These are phyloP conservation scores for Linnemannia hyalina DNA, from an alignment of 192 early-diverging fungal genomes.

Conservation along the genomic window DNA sequence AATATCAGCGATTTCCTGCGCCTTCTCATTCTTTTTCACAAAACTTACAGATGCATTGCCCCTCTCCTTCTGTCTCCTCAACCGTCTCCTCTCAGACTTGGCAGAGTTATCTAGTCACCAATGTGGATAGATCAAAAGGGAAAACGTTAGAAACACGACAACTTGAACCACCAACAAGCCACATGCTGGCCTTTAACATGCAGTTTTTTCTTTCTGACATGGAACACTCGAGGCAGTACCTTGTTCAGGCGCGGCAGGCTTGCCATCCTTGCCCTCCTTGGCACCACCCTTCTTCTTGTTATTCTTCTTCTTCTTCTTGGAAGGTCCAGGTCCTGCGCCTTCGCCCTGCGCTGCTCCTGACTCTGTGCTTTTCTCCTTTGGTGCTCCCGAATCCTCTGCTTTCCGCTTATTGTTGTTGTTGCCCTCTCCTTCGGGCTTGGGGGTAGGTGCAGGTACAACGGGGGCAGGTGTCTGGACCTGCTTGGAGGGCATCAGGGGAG, in stretches of 20 bases:
- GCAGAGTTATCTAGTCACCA: constrained; percentile 21
- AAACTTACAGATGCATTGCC: constrained; percentile 39
- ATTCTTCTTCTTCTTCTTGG: constrained; percentile 31
- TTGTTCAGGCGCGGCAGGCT: constrained; percentile 1
- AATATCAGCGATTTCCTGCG: background rate
- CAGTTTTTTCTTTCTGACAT: too few species aligned
- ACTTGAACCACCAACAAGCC: too few species aligned
- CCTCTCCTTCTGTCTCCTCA: constrained; percentile 54
- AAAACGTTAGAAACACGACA: background rate
- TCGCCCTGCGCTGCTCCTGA: constrained; percentile 17
- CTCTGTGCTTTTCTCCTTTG: background rate
- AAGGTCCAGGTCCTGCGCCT: background rate
- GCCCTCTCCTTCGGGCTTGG: constrained; percentile 3
- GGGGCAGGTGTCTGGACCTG: background rate
- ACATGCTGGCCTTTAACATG: too few species aligned
- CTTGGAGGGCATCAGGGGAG: constrained; percentile 54
- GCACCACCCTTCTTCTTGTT: constrained; percentile 18
- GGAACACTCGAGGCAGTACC: constrained; percentile 3
- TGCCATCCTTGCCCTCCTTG: constrained; percentile 19
- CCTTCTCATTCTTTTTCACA: too few species aligned
- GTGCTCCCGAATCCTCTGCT: constrained; percentile 11
- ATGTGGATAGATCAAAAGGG: background rate
- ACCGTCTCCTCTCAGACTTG: constrained; percentile 46
- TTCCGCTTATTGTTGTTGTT: constrained; percentile 29
- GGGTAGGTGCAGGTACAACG: background rate